Base-by-base conservation (phyloP, 306 rosid species). In the Alnus rubra region DNA sequence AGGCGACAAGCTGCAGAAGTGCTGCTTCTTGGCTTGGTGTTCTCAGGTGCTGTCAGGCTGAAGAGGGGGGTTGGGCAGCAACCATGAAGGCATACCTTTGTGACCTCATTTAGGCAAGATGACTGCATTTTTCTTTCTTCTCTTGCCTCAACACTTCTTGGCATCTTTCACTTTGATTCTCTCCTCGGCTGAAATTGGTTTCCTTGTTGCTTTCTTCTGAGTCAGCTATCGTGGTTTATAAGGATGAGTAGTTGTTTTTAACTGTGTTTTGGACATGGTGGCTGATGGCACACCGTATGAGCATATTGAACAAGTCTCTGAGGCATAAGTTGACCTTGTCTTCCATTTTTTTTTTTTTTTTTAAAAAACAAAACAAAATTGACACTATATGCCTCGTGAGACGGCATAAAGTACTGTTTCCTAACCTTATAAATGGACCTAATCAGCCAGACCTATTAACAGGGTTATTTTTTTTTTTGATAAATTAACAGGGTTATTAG, bases 1-100 rank as follows among this genome's bases (percentile, higher is more conserved):
- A 85, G 96, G 74, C 97, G 90, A 39, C 89, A 87, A 73, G 87
- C 90, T 0, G 96, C 69, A 13, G 87, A 88, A 52, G 89, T 90
- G 82, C 88, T 88, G 82, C 88, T 87, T 59, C 85, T 79, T 55
- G 84, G 10, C 73, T 87, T 83, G 74, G 86, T 55, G 71, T 62
- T 76, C 23, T 73, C 86, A 76, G 79, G 68, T 19, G 76, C 67
- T 13, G 89, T 76, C 65, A 85, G 75, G 78, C 77, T 88, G 83
- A 86, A 83, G 67, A 86, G 80, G 14, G 90, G 82, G 47, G 80
- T 56, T 76, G 87, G 87, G 79, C 93, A 95, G 83, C 98, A 95
- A 63, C 88, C 85, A 37, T 81, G 84, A 30, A 87, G 72, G 62
- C 89, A 89, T 73, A 81, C 78, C 76, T 82, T 79, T 2, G 93